phyloP scores from a whole-genome alignment of 192 early-diverging fungal species.

The Umbelopsis sp. region DNA sequence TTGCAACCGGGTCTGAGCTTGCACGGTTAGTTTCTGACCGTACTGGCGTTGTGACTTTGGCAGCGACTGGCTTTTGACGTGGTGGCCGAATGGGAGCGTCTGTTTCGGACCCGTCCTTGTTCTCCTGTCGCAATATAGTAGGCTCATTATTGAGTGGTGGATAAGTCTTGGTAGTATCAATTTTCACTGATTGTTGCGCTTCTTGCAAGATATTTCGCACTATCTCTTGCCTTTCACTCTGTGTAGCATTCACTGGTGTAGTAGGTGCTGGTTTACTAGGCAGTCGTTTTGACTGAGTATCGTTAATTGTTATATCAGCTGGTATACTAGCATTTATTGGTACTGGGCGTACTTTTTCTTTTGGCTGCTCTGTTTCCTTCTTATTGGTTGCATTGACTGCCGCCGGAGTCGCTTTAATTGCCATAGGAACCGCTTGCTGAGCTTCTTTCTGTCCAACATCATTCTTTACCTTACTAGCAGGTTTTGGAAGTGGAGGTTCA shows the following conservation, averaged over 20 bases:
- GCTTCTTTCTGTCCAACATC: background rate
- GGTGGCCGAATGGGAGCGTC: slow-evolving; percentile 12
- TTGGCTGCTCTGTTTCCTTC: background rate
- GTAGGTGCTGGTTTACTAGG: background rate
- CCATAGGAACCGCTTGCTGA: too few species aligned
- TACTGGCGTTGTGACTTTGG: background rate
- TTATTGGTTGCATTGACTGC: background rate
- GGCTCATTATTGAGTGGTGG: background rate
- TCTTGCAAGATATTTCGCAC: slow-evolving; percentile 12
- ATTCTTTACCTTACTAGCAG: background rate
- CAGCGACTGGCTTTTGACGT: background rate
- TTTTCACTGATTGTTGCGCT: background rate
- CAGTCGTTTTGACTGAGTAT: background rate
- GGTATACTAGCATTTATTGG: background rate
- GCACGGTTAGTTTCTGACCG: background rate
- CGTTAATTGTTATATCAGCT: background rate
- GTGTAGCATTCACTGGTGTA: background rate
- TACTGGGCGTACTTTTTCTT: too few species aligned
- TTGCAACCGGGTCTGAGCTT: background rate
- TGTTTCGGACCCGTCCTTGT: background rate
- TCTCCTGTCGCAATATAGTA: background rate
- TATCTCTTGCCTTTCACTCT: slow-evolving; percentile 2
- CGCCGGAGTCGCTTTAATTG: too few species aligned
- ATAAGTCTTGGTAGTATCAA: background rate
- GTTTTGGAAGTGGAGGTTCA: background rate